These are phyloP conservation scores for Tilletia setariae DNA, from an alignment of 1,284 basidiomycete species.

Conservation along the genomic window DNA sequence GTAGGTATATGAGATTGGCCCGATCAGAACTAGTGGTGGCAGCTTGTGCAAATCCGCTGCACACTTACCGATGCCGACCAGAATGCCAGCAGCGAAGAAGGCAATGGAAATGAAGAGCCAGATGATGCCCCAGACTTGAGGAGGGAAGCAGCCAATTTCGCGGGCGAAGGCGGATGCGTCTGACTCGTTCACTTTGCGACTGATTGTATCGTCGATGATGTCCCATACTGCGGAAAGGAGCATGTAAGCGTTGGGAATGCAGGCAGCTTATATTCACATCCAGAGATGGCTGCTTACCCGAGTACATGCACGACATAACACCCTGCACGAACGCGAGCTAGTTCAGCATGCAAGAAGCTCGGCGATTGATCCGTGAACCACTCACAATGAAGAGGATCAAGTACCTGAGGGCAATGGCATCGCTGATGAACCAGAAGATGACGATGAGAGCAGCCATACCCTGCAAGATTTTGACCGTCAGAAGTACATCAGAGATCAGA, in stretches of 20 bases:
- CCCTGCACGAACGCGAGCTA: conserved; percentile 67
- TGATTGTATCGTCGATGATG: conserved; percentile 73
- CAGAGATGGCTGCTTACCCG: conserved; percentile 16
- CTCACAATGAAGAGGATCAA: conserved; percentile 90
- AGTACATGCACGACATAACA: conserved; percentile 51
- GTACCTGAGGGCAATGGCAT: conserved; percentile 53
- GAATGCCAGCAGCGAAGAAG: conserved; percentile 77
- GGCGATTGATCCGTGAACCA: background rate
- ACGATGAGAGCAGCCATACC: conserved; percentile 46
- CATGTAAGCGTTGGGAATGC: background rate
- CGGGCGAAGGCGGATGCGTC: conserved; percentile 87
- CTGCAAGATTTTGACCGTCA: conserved; percentile 14
- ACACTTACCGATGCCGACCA: conserved; percentile 51
- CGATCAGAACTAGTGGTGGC: background rate
- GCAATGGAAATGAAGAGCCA: conserved; percentile 79
- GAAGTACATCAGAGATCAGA: background rate
- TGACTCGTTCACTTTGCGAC: conserved; percentile 82
- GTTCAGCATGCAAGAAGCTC: conserved; percentile 46
- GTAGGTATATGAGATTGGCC: background rate
- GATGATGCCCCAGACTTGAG: conserved; percentile 63
- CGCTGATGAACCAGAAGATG: conserved; percentile 35
- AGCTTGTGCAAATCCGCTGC: background rate
- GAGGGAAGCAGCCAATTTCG: conserved; percentile 67
- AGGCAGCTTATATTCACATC: background rate
- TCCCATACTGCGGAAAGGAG: conserved; percentile 28